These are phyloP conservation scores for Drechslerella stenobrocha DNA, from an alignment of 2,329 filamentous ascomycete genomes.

Conservation along the genomic window DNA sequence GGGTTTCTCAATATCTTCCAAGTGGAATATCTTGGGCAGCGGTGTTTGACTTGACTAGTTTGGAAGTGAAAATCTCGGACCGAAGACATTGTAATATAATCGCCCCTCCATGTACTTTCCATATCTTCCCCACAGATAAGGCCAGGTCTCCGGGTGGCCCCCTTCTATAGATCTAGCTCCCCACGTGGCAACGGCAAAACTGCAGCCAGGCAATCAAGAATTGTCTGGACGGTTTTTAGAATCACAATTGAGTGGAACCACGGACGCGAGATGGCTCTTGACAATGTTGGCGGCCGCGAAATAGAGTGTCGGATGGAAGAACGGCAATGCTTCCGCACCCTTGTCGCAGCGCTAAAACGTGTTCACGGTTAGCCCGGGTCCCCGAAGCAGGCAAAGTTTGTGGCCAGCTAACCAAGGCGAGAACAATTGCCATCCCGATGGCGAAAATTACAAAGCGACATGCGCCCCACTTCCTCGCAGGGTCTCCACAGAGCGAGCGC, in stretches of 20 bases:
- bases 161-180: background rate
- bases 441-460: constrained; percentile 12
- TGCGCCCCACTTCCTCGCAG: constrained; percentile 33
- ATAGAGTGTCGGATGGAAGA: constrained; percentile 17
- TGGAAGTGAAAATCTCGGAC: background rate
- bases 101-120: too few species aligned
- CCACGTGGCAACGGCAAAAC: background rate
- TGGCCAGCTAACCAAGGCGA: constrained; percentile 9
- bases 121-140: too few species aligned
- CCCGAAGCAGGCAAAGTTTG: constrained; percentile 9
- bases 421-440: constrained; percentile 24
- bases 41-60: background rate
- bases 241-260: too few species aligned
- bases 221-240: too few species aligned
- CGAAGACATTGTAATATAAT: background rate
- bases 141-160: background rate
- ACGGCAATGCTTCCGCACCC: constrained; percentile 41
- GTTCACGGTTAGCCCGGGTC: constrained; percentile 11
- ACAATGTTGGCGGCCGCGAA: constrained; percentile 10
- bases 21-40: background rate
- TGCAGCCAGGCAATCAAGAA: background rate
- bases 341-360: constrained; percentile 23
- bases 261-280: too few species aligned
- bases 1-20: background rate
- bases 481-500: too few species aligned